These are phyloP conservation scores for Graphilbum ipis-grandicollis DNA, from an alignment of 2,329 filamentous ascomycete species.

Conservation along the genomic window DNA sequence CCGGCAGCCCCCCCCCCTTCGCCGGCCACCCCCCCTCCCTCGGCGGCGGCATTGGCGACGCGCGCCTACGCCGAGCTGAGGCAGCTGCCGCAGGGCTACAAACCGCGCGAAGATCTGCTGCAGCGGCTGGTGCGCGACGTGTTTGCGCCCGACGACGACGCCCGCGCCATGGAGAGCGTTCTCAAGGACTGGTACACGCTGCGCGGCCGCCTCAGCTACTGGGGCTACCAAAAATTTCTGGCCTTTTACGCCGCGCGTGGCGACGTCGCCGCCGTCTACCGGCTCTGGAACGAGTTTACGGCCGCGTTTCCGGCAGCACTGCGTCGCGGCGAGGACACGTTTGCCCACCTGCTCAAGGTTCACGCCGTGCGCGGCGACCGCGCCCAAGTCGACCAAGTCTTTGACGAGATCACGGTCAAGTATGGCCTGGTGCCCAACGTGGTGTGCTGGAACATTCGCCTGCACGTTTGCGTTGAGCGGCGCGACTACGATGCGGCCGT, in stretches of 20 bases:
- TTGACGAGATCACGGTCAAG: conserved; percentile 40
- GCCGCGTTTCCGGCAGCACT: conserved; percentile 13
- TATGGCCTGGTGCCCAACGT: conserved; percentile 40
- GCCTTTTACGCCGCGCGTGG: conserved; percentile 29
- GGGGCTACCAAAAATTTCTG: conserved; percentile 30
- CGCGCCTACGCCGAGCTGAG: conserved; percentile 30
- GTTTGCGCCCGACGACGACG: conserved; percentile 19
- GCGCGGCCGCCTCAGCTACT: conserved; percentile 21
- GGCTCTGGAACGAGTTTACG: conserved; percentile 27
- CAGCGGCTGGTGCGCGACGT: conserved; percentile 25
- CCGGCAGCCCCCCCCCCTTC: background rate
- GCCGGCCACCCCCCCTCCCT: conserved; percentile 10
- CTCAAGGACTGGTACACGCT: conserved; percentile 29
- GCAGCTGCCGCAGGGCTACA: conserved; percentile 18
- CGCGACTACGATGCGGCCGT: conserved; percentile 51
- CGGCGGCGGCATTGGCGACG: too few species aligned
- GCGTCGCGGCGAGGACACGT: conserved; percentile 16
- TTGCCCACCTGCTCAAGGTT: conserved; percentile 49
- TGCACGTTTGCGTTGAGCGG: conserved; percentile 51
- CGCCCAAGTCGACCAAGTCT: conserved; percentile 36
- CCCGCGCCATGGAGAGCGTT: conserved; percentile 24
- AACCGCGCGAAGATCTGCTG: conserved; percentile 21
- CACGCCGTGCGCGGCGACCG: conserved; percentile 54
- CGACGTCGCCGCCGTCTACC: conserved; percentile 25
- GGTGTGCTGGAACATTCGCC: conserved; percentile 57